Evolutionary conservation across 1,284 basidiomycete genomes (phyloP), one percentile per base, ranked within the genome.

Genomic region (Tylopilus orsonianus): DNA sequence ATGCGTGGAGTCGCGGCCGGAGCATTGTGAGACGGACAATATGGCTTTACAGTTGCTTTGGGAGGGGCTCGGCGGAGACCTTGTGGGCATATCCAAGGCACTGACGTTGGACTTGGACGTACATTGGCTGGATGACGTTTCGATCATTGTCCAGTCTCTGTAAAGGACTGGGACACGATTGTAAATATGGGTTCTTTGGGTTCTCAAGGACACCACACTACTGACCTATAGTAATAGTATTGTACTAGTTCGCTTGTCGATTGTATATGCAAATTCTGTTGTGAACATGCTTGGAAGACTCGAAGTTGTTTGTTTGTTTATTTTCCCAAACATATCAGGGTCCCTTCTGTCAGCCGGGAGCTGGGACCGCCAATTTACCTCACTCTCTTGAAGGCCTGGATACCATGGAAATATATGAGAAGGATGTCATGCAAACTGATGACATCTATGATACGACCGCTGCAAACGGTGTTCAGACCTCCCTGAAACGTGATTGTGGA

Each of bases 61-160:
- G 54, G 69, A 75, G 7, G 78, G 75, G 1, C 68, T 87, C 18
- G 83, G 85, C 27, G 81, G 83, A 12, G 75, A 80, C 12, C 73
- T 79, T 50, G 61, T 70, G 48, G 67, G 71, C 26, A 78, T 85
- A 29, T 85, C 83, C 26, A 75, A 74, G 53, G 75, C 78, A 52
- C 60, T 87, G 62, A 87, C 83, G 29, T 65, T 86, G 52, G 80
- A 87, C 55, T 78, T 84, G 78, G 78, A 81, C 41, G 68, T 66
- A 22, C 75, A 78, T 8, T 87, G 85, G 84, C 74, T 87, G 54
- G 85, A 87, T 55, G 85, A 87, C 64, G 81, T 84, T 9, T 74
- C 83, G 10, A 78, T 87, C 48, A 71, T 87, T 51, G 84, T 87
- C 35, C 79, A 83, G 53, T 75, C 73, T 20, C 59, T 81, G 30